phyloP scores from a whole-genome alignment of 164 flowering plant species.

The Stephania yunnanensis region DNA sequence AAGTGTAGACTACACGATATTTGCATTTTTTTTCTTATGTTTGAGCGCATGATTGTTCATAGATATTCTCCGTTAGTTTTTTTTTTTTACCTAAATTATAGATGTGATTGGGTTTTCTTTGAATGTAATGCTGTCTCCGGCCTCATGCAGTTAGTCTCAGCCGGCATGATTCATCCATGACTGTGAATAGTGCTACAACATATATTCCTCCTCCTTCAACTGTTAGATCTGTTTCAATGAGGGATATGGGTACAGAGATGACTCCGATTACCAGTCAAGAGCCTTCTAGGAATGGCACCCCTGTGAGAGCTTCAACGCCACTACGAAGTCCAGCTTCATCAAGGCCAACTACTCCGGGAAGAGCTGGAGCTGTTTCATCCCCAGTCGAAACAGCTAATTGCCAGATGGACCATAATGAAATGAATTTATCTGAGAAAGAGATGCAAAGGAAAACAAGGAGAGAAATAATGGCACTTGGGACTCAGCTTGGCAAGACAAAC shows the following conservation, averaged over 20 bases:
- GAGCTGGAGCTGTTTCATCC: conserved; percentile 39
- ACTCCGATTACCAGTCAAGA: conserved; percentile 91
- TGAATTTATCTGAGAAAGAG: conserved; percentile 65
- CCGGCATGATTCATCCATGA: conserved; percentile 53
- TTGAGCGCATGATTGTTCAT: neutral
- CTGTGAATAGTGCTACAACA: conserved; percentile 54
- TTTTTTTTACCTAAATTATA: neutral
- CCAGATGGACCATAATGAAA: conserved; percentile 22
- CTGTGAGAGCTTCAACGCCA: conserved; percentile 75
- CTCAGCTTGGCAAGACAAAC: conserved; percentile 74
- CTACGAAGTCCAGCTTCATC: conserved; percentile 65
- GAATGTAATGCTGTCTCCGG: neutral
- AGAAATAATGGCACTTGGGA: conserved; percentile 77
- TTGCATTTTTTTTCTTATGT: neutral
- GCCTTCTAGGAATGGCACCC: conserved; percentile 89
- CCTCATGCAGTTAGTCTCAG: conserved; percentile 58
- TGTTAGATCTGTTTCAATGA: conserved; percentile 87
- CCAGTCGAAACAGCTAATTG: conserved; percentile 19
- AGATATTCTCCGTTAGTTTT: neutral
- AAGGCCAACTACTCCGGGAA: conserved; percentile 62
- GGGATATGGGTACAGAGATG: conserved; percentile 99
- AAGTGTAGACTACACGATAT: too few relatives aligned
- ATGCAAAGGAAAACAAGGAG: conserved; percentile 72
- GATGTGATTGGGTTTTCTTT: neutral
- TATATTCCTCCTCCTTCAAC: conserved; percentile 72